Conservation (phyloP, 768 basidiomycete species). For the Psilocybe azurescens region DNA sequence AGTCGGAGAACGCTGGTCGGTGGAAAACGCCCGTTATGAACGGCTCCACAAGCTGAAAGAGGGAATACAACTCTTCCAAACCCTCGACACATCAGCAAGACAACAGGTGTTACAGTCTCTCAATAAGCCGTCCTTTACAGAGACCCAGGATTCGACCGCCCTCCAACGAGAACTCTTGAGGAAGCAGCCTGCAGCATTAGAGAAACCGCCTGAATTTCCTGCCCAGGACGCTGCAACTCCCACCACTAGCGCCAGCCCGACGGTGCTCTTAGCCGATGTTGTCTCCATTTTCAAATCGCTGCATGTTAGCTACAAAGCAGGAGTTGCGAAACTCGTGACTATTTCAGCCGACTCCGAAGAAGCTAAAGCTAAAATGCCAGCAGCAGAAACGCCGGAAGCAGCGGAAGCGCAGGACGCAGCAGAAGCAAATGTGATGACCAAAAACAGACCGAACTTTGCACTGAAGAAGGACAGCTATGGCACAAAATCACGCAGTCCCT, state of each 20-base stretch:
- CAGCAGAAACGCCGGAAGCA: neutral
- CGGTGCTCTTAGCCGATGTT: conserved; percentile 31
- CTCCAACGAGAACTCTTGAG: neutral
- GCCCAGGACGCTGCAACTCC: neutral
- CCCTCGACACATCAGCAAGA: conserved; percentile 28
- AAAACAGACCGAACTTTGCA: conserved; percentile 64
- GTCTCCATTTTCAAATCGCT: conserved; percentile 45
- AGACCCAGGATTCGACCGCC: neutral
- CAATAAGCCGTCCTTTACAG: neutral
- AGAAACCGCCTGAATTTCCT: neutral
- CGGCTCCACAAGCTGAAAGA: conserved; percentile 52
- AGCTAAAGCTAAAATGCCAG: neutral
- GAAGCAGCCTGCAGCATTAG: neutral
- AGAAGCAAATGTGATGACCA: conserved; percentile 48
- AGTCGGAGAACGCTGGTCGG: conserved; percentile 52
- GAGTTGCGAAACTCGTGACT: conserved; percentile 48
- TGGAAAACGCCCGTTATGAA: conserved; percentile 63
- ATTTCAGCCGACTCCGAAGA: conserved; percentile 32
- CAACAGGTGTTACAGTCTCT: conserved; percentile 18
- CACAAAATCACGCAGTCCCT: conserved; percentile 21
- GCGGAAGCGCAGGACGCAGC: neutral
- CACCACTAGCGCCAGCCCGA: neutral
- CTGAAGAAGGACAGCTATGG: conserved; percentile 72
- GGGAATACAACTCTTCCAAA: conserved; percentile 42
- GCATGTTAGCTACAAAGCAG: conserved; percentile 55